Base-by-base conservation (phyloP, 352 stramenopile species). In the Plasmopara muralis region DNA sequence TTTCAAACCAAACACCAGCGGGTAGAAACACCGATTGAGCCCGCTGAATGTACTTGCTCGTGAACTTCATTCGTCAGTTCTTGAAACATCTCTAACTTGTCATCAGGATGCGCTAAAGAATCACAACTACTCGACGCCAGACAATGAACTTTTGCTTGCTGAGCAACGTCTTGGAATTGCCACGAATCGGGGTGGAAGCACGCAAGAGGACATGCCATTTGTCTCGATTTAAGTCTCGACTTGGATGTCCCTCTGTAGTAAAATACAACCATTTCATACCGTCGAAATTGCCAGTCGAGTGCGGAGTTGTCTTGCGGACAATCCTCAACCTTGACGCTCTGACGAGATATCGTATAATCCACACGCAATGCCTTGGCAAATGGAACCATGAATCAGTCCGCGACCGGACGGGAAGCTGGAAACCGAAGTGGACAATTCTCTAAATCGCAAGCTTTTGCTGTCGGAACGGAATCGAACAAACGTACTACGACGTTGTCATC, bases 21-120 rank as follows among this genome's bases (percentile, higher is more conserved):
- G 78, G 72, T 5, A 85, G n/a, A 52, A 87, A 87, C 0, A 72
- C n/a, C 28, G 0, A 89, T 64, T 0, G 62, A 68, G 0, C 78
- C 78, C n/a, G 75, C 50, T 14, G 67, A 62, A 0, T 71, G 39
- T 0, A 64, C 33, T 12, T 59, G 28, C 12, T 69, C 52, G 1
- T 58, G 14, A 37, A 40, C 10, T 25, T 49, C 33, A 25, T 25
- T 16, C 13, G 6, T 25, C 6, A 41, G 25, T 9, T 63, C 55
- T n/a, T 60, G 50, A 51, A 79, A 76, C 2, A 65, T 50, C 10
- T 46, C 28, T 0, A 53, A n/a, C 18, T 57, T 47, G 4, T 72
- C 65, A 5, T 62, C 60, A 0, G 65, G n/a, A n/a, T n/a, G 46
- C 0, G 51, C 12, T 5, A 72, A 34, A 13, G n/a, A n/a, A n/a